Conservation (phyloP, 768 basidiomycete genomes). For the Chiua virens region DNA sequence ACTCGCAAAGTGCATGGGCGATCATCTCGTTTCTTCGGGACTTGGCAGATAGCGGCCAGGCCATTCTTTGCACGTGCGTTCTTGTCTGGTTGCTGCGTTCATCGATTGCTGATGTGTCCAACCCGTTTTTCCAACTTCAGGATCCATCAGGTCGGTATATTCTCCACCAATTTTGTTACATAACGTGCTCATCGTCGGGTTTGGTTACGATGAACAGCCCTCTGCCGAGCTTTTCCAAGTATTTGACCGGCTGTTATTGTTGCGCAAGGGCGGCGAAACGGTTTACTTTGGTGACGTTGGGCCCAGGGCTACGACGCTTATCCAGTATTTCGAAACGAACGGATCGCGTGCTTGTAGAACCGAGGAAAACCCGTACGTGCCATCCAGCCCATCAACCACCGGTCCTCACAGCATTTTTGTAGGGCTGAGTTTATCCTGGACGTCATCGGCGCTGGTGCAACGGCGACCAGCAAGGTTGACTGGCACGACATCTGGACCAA, state of each 20-base stretch:
- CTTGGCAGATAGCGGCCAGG: slow-evolving; percentile 79
- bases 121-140: slow-evolving; percentile 18
- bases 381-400: slow-evolving; percentile 17
- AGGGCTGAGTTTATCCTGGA: slow-evolving; percentile 68
- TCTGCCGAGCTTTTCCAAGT: slow-evolving; percentile 81
- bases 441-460: slow-evolving; percentile 73
- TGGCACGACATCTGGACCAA: slow-evolving; percentile 66
- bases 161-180: not conserved
- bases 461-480: slow-evolving; percentile 50
- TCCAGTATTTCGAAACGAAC: slow-evolving; percentile 74
- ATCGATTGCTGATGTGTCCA: too few relatives aligned
- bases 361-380: slow-evolving; percentile 62
- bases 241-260: slow-evolving; percentile 77
- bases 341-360: slow-evolving; percentile 63
- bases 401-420: not conserved
- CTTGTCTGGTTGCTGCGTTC: too few relatives aligned
- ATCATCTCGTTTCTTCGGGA: slow-evolving; percentile 73
- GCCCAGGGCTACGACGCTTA: slow-evolving; percentile 54
- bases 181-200: not conserved
- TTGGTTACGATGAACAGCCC: slow-evolving; percentile 41
- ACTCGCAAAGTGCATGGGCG: slow-evolving; percentile 86
- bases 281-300: slow-evolving; percentile 75
- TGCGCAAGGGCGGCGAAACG: slow-evolving; percentile 73
- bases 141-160: slow-evolving; percentile 38
- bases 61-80: slow-evolving; percentile 84